Base-by-base conservation (phyloP, 768 basidiomycete species). In the Nevesoporus exiguus region DNA sequence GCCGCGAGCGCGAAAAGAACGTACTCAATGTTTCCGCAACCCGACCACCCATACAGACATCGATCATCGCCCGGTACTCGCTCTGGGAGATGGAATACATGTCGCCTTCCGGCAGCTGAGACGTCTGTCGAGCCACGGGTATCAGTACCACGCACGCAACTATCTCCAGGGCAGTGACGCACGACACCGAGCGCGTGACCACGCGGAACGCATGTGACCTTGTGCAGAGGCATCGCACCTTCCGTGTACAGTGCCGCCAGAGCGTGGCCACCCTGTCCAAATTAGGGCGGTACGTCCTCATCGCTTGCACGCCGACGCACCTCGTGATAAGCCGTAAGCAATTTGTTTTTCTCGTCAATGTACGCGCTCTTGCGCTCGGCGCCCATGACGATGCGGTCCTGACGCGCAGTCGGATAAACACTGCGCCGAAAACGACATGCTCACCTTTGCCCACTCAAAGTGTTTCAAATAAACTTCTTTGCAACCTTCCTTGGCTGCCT, bases 371-470 rank as follows among this genome's bases (percentile, higher is more conserved):
- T 89, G 57, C 97, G 80, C 71, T 98, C 96, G 8, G 91, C 92
- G 40, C 97, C 97, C 94, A 99, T 95, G 57, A 97, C 74, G 56
- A 98, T 98, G 52, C 93, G 88, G 71, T 96, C 93, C 89, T 86
- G 61, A 24, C 42, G n/a, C 14, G 7, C 24, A 10, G 34, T 55
- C 49, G 24, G 49, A 44, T 47, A 24, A 55, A 21, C n/a, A 10
- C 11, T 3, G n/a, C 15, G 1, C 3, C 14, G n/a, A 39, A 34
- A 22, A 55, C 8, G 24, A 30, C 14, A n/a, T 52, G 65, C 27
- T 48, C 55, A 90, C 93, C 78, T 92, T 97, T 13, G 97, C 97
- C 97, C 97, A 99, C 75, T 98, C 96, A 67, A 98, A 90, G 69
- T 99, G 94, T 58, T 79, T 84, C 55, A 90, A 70, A 22, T 72